Base-by-base conservation (phyloP, 371 early-diverging fungal genomes). In the Actinomortierella wolfii region DNA sequence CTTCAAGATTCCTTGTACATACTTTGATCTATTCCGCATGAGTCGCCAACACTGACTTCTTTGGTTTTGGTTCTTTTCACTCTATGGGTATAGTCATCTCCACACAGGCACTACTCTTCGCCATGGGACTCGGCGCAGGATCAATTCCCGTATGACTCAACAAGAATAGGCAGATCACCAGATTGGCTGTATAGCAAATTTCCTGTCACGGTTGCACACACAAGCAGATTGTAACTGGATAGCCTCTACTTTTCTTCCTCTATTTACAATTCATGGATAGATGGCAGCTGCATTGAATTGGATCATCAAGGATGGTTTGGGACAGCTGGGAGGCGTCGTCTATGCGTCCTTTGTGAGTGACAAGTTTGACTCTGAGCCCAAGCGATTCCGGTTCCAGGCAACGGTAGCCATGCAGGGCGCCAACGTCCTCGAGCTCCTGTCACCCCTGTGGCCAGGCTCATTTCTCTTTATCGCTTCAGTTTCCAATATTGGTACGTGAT, bases 251-350 rank as follows among this genome's bases (percentile, higher is more conserved):
- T 13, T 29, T 25, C 15, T 25, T 49, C 48, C 21, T 50, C n/a
- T 29, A 24, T 34, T 15, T 39, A 23, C 14, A 21, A 1, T 25
- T 28, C 23, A 17, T 48, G 42, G 15, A 21, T 63, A 77, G 78
- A 67, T 88, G 61, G 89, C 93, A 7, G 93, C 92, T 0, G 87
- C 92, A 0, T 81, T 92, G 39, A 93, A 90, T 68, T 93, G 93
- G 93, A 84, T 92, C 56, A 85, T 93, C 69, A 93, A 93, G 77
- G 93, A 93, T 66, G 93, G 93, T 1, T 78, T 93, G 41, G 92
- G 93, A 13, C 88, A 91, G 51, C 78, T 93, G 1, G 92, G 93
- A 24, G 93, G 93, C n/a, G 92, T 93, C 2, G 51, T 91, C 1
- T 93, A 88, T 66, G 92, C 92, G 3, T 80, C 82, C 9, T 61